Evolutionary conservation across 345 rosid genomes (phyloP).

Genomic region (Tarenaya hassleriana): DNA sequence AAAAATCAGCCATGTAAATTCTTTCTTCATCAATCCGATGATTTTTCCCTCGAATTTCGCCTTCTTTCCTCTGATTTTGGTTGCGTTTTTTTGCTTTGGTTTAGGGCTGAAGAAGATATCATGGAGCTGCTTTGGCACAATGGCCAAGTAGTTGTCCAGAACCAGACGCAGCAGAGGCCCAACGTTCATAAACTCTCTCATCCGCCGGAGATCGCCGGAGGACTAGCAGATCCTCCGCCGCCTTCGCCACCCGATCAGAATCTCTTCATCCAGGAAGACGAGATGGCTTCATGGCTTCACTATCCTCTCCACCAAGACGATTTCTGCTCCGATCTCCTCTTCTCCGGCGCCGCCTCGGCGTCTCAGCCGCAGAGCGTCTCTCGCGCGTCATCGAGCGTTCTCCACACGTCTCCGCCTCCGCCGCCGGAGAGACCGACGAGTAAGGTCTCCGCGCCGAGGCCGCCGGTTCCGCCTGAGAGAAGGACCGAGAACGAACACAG

Average conservation of each 20-base stretch:
- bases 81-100: neutral
- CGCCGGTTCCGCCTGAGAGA: slow-evolving; percentile 43
- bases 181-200: slow-evolving; percentile 35
- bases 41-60: neutral
- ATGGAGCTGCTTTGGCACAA: slow-evolving; percentile 94
- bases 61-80: slow-evolving; percentile 11
- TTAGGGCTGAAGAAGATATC: slow-evolving; percentile 49
- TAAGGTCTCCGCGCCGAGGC: slow-evolving; percentile 28
- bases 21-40: neutral
- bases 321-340: slow-evolving; percentile 59
- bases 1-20: slow-evolving; percentile 38
- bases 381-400: slow-evolving; percentile 35
- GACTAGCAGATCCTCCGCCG: slow-evolving; percentile 15
- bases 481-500: slow-evolving; percentile 24
- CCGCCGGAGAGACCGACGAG: slow-evolving; percentile 13
- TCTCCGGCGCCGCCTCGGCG: slow-evolving; percentile 10
- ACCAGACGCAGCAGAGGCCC: slow-evolving; percentile 43
- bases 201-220: slow-evolving; percentile 22
- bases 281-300: slow-evolving; percentile 91
- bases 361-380: slow-evolving; percentile 29
- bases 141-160: slow-evolving; percentile 74
- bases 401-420: slow-evolving; percentile 29
- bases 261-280: slow-evolving; percentile 82
- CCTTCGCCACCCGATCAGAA: slow-evolving; percentile 27
- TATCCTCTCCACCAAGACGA: slow-evolving; percentile 46